Percentiles rank a stretch among this genome's conserved stretches.
phyloP scores from a whole-genome alignment of 805 yeast genomes.

The Wickerhamomyces silvicola region DNA sequence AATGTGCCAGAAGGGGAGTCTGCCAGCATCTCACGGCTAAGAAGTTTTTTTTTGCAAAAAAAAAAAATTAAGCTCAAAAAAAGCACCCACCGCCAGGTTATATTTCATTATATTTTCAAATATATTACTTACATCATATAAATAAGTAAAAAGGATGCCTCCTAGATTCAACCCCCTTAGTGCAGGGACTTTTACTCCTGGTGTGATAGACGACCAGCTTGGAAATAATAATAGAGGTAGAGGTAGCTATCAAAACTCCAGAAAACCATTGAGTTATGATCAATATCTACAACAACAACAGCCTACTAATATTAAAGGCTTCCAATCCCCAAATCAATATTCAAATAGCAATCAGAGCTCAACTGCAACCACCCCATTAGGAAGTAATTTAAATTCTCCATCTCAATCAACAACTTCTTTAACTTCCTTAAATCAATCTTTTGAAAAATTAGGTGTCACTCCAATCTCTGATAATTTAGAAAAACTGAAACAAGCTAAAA shows the following conservation, averaged over 20 bases:
- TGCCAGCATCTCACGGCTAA: too few relatives aligned
- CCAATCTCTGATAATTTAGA: constrained; percentile 60
- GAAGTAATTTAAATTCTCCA: constrained; percentile 28
- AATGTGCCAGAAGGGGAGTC: too few relatives aligned
- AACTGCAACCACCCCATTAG: constrained; percentile 18
- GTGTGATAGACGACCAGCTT: constrained; percentile 5
- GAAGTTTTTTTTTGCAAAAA: too few relatives aligned
- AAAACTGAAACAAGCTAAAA: constrained; percentile 36
- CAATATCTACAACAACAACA: constrained; percentile 18
- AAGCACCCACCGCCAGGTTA: too few relatives aligned
- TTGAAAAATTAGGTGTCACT: constrained; percentile 54
- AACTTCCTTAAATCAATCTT: constrained; percentile 63
- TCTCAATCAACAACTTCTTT: constrained; percentile 66
- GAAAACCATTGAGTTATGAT: constrained; percentile 19
- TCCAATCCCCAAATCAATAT: background rate
- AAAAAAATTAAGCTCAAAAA: too few relatives aligned
- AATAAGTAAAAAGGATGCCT: constrained; percentile 23
- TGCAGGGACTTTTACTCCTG: constrained; percentile 27
- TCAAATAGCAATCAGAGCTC: constrained; percentile 10
- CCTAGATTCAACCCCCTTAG: constrained; percentile 33
- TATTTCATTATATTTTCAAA: too few relatives aligned
- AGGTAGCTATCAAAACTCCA: constrained; percentile 9
- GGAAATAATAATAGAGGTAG: constrained; percentile 5
- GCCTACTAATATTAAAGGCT: too few relatives aligned
- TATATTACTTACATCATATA: too few relatives aligned